phyloP scores from a whole-genome alignment of 768 basidiomycete genomes.

The Mycena capillaripes region DNA sequence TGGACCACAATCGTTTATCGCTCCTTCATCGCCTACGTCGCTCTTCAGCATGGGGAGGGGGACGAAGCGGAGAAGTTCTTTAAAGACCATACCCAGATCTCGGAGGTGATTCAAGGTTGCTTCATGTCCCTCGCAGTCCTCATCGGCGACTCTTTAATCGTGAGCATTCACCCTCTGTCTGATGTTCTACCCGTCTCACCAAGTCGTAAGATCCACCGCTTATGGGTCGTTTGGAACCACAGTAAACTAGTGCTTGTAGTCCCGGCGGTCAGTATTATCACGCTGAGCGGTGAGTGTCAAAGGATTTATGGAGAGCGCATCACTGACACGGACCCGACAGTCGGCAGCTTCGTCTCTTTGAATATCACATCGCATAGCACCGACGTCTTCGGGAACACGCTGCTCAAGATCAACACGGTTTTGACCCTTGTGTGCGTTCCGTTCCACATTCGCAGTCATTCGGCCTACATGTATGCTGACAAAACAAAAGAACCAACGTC shows the following conservation, averaged over 20 bases:
- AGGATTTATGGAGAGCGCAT: not conserved
- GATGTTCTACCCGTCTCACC: not conserved
- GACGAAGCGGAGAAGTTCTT: constrained; percentile 1
- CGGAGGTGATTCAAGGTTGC: not conserved
- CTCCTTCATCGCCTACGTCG: constrained; percentile 1
- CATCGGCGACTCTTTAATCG: constrained; percentile 25
- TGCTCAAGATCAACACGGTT: not conserved
- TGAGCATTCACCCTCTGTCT: not conserved
- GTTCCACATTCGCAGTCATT: too few species aligned
- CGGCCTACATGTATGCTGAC: not conserved
- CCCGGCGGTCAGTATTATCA: not conserved
- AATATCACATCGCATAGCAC: not conserved
- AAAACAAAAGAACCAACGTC: constrained; percentile 3
- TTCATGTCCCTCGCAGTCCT: not conserved
- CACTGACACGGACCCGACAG: not conserved
- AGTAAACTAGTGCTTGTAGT: constrained; percentile 12
- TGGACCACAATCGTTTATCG: constrained; percentile 11
- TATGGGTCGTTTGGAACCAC: constrained; percentile 23
- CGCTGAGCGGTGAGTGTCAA: not conserved
- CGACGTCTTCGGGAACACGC: constrained; percentile 2
- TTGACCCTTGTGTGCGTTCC: constrained; percentile 10
- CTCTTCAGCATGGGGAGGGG: not conserved
- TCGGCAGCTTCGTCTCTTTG: not conserved
- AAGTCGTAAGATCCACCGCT: constrained; percentile 2
- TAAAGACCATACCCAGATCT: not conserved